phyloP scores from a whole-genome alignment of 345 rosid species.

The Lepidium sativum region DNA sequence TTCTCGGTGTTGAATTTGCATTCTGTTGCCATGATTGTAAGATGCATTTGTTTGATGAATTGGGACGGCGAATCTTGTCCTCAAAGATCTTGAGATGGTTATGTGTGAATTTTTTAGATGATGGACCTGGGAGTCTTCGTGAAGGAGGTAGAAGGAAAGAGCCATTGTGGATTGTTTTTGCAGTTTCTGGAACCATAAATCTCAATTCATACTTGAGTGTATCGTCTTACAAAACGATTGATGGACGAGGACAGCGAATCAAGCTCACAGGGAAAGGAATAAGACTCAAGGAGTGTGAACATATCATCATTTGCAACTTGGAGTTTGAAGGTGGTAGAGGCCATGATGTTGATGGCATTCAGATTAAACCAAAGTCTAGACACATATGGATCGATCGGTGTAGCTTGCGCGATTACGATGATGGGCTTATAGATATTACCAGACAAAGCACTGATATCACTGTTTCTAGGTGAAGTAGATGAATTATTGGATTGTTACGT shows the following conservation, averaged over 20 bases:
- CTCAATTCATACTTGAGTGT: conserved; percentile 62
- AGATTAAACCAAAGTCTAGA: conserved; percentile 83
- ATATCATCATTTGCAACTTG: conserved; percentile 66
- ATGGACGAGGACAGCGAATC: conserved; percentile 74
- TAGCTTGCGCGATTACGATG: conserved; percentile 77
- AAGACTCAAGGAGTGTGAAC: conserved; percentile 81
- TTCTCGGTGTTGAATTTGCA: neutral
- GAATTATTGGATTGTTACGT: neutral
- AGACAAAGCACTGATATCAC: conserved; percentile 82
- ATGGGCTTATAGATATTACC: conserved; percentile 84
- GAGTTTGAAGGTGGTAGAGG: conserved; percentile 96
- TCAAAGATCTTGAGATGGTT: neutral
- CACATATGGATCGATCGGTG: conserved; percentile 93
- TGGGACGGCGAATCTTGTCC: neutral
- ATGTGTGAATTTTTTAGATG: conserved; percentile 37
- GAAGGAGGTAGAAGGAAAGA: conserved; percentile 67
- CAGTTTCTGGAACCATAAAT: conserved; percentile 66
- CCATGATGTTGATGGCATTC: conserved; percentile 83
- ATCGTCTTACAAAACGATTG: conserved; percentile 78
- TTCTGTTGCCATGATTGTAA: neutral
- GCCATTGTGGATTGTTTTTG: conserved; percentile 83
- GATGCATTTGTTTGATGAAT: neutral
- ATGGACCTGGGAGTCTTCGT: conserved; percentile 79
- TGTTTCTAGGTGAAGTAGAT: conserved; percentile 57
- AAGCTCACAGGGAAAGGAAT: conserved; percentile 76